Conservation (phyloP, 2,329 filamentous ascomycete species). For the Emmonsia crescens region DNA sequence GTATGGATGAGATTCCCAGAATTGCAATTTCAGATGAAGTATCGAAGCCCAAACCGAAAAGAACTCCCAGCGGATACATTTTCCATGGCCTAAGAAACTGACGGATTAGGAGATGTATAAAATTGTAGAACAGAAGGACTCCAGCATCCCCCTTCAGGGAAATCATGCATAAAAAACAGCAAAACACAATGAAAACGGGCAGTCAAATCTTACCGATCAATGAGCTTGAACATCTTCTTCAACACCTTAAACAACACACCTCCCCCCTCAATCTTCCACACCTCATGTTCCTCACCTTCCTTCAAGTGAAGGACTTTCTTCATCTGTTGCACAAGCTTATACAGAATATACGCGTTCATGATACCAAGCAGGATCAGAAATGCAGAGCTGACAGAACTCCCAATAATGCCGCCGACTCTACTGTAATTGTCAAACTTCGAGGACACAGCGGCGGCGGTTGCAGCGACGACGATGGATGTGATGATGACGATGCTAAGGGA, state of each 20-base stretch:
- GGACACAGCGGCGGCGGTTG: constrained; percentile 73
- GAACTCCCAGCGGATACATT: constrained; percentile 81
- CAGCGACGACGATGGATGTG: constrained; percentile 84
- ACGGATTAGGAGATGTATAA: not conserved
- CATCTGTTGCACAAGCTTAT: constrained; percentile 61
- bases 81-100: constrained; percentile 55
- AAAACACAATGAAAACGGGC: not conserved
- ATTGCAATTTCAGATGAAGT: constrained; percentile 91
- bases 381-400: constrained; percentile 71
- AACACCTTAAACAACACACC: constrained; percentile 65
- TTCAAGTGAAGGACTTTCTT: constrained; percentile 45
- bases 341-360: constrained; percentile 79
- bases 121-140: not conserved
- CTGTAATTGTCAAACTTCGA: constrained; percentile 71
- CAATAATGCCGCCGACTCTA: constrained; percentile 75
- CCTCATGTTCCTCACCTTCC: constrained; percentile 38
- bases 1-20: constrained; percentile 77
- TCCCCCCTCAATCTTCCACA: constrained; percentile 62
- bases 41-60: constrained; percentile 91
- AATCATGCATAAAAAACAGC: not conserved
- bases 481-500: constrained; percentile 60
- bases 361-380: constrained; percentile 73
- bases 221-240: constrained; percentile 63
- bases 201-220: constrained; percentile 37
- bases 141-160: not conserved